Evolutionary conservation across 371 early-diverging fungal species (phyloP).

Genomic region (Mortierella sp.): DNA sequence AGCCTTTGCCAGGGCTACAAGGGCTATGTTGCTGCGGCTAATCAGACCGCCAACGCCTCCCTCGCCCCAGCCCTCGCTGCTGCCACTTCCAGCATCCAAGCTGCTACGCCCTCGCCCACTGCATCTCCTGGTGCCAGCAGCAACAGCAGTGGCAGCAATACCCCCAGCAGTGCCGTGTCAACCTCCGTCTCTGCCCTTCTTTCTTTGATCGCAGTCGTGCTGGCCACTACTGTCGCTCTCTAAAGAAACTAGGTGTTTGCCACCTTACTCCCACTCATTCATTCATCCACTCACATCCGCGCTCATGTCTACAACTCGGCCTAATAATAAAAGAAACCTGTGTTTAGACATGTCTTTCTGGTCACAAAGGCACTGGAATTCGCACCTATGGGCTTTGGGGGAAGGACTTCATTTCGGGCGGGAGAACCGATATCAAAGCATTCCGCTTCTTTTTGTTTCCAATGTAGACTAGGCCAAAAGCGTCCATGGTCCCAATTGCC

Average conservation of each 20-base stretch:
- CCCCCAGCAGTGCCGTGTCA: neutral
- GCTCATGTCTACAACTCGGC: neutral
- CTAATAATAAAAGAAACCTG: too few relatives aligned
- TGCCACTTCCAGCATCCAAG: conserved; percentile 7
- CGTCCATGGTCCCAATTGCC: too few relatives aligned
- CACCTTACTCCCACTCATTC: neutral
- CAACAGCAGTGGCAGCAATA: neutral
- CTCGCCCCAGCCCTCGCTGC: conserved; percentile 22
- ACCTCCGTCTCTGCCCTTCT: neutral
- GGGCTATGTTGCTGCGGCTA: conserved; percentile 10
- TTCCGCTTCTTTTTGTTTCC: too few relatives aligned
- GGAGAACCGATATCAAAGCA: too few relatives aligned
- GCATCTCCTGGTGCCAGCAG: neutral
- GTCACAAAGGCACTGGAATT: too few relatives aligned
- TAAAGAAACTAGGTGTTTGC: conserved; percentile 10
- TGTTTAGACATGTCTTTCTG: too few relatives aligned
- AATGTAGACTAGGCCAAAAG: too few relatives aligned
- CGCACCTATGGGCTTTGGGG: too few relatives aligned
- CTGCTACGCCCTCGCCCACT: neutral
- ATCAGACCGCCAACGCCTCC: neutral
- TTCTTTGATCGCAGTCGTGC: conserved; percentile 35
- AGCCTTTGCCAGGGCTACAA: conserved; percentile 4
- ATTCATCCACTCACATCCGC: neutral
- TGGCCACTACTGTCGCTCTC: conserved; percentile 39
- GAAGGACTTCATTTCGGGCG: too few relatives aligned